phyloP scores from a whole-genome alignment of 495 filamentous ascomycete genomes.

The Aspergillus haitiensis region DNA sequence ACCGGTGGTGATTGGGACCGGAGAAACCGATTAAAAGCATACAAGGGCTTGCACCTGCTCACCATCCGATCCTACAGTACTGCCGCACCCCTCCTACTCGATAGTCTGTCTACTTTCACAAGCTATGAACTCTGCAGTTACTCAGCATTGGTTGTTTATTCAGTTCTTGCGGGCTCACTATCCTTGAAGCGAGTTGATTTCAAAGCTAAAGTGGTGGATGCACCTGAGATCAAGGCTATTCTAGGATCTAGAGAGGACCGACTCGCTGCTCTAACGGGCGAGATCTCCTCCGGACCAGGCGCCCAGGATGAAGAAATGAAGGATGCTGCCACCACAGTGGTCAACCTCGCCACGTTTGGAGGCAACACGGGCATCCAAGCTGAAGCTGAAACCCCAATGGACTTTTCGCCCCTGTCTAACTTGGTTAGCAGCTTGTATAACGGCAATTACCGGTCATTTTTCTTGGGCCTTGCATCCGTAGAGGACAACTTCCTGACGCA shows the following conservation, averaged over 20 bases:
- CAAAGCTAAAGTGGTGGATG: slow-evolving; percentile 97
- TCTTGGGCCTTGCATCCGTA: slow-evolving; percentile 82
- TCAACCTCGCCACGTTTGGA: slow-evolving; percentile 83
- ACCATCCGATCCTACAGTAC: slow-evolving; percentile 86
- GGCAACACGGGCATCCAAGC: slow-evolving; percentile 66
- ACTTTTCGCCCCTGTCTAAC: slow-evolving; percentile 78
- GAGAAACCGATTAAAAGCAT: slow-evolving; percentile 95
- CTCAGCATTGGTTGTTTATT: slow-evolving; percentile 89
- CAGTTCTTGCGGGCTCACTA: slow-evolving; percentile 89
- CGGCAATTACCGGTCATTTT: slow-evolving; percentile 91
- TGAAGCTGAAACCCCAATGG: slow-evolving; percentile 70
- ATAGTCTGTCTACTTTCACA: slow-evolving; percentile 97
- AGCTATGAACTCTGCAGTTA: slow-evolving; percentile 97
- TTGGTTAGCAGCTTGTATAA: slow-evolving; percentile 89
- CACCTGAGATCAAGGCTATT: slow-evolving; percentile 95
- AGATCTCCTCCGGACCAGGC: slow-evolving; percentile 73
- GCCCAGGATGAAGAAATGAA: slow-evolving; percentile 78
- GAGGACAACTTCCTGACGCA: slow-evolving; percentile 92
- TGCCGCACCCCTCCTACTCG: slow-evolving; percentile 89
- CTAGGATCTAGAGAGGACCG: slow-evolving; percentile 87
- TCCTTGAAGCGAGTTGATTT: slow-evolving; percentile 96
- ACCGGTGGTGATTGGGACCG: slow-evolving; percentile 97
- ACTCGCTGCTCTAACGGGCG: slow-evolving; percentile 71
- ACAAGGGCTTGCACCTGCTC: slow-evolving; percentile 91
- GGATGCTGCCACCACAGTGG: slow-evolving; percentile 64